A percentile compares a stretch with the other conserved stretches of the same genome.
Evolutionary conservation across 768 basidiomycete species (phyloP).

Genomic region (Lactarius hatsudake): DNA sequence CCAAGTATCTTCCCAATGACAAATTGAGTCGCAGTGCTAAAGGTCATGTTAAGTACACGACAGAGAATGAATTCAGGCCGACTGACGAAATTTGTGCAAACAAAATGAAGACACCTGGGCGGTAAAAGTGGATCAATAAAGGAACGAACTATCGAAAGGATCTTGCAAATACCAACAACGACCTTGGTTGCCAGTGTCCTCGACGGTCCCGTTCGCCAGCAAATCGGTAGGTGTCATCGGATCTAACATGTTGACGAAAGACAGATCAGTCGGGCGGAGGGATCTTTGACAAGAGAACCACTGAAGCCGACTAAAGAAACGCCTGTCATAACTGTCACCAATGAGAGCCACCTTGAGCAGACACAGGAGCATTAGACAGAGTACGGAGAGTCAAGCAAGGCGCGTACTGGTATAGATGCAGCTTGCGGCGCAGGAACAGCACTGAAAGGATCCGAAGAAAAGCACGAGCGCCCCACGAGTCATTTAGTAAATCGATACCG

Average conservation of each 20-base stretch:
- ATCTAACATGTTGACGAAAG: constrained; percentile 33
- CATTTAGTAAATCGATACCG: constrained; percentile 98
- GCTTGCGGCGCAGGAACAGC: constrained; percentile 79
- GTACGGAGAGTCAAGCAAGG: neutral
- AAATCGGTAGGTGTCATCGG: constrained; percentile 30
- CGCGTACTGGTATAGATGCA: constrained; percentile 82
- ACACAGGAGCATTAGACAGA: constrained; percentile 18
- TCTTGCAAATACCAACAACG: constrained; percentile 57
- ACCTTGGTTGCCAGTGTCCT: constrained; percentile 64
- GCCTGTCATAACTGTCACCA: constrained; percentile 84
- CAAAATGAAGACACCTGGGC: constrained; percentile 77
- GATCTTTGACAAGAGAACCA: constrained; percentile 83
- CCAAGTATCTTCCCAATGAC: constrained; percentile 96
- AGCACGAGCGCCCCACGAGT: constrained; percentile 89
- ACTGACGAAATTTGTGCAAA: constrained; percentile 94
- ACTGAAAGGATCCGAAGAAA: constrained; percentile 90
- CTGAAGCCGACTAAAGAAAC: constrained; percentile 84
- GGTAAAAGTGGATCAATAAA: constrained; percentile 15
- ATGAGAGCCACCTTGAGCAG: constrained; percentile 74
- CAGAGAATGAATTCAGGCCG: constrained; percentile 22
- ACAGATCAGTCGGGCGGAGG: constrained; percentile 45
- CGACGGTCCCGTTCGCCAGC: constrained; percentile 44
- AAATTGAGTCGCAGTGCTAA: constrained; percentile 86
- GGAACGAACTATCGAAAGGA: constrained; percentile 23
- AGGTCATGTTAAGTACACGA: constrained; percentile 10